Percentiles rank a stretch among this genome's conserved stretches.
Evolutionary conservation across 1,139 yeast species (phyloP).

Genomic region (Yueomyces sp.): DNA sequence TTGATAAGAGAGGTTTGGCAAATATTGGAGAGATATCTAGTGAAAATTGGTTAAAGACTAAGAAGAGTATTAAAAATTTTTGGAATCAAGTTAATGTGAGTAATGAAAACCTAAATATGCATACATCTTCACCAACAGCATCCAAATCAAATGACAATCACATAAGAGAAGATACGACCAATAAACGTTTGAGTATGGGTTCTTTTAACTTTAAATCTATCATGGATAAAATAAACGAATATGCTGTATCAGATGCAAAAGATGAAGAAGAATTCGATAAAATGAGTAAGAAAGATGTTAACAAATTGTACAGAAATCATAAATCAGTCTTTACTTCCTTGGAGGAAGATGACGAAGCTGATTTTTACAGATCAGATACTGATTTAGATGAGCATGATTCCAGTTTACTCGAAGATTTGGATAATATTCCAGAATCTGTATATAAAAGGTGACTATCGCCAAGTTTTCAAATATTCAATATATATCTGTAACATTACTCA

Average conservation of each 20-base stretch:
- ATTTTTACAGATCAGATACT: neutral
- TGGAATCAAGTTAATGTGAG: constrained; percentile 2
- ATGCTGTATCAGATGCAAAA: constrained; percentile 14
- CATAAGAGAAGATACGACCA: neutral
- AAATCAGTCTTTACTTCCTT: constrained; percentile 1
- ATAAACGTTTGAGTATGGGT: neutral
- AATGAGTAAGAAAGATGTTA: constrained; percentile 4
- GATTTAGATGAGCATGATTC: neutral
- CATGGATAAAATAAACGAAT: constrained; percentile 18
- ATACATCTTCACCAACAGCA: neutral
- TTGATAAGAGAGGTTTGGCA: neutral
- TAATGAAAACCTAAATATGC: neutral
- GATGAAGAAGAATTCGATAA: constrained; percentile 22
- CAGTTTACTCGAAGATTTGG: neutral
- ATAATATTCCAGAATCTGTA: neutral
- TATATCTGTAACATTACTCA: too few relatives aligned
- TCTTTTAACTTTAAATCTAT: constrained; percentile 4
- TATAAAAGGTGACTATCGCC: neutral
- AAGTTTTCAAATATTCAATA: too few relatives aligned
- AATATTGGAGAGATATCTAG: constrained; percentile 13
- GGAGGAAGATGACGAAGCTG: constrained; percentile 1
- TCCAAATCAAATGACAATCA: neutral
- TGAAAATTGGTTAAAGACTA: constrained; percentile 7
- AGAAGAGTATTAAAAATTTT: constrained; percentile 13
- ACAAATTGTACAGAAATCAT: neutral